These are phyloP conservation scores for Lentinula lateritia DNA, from an alignment of 768 basidiomycete genomes.

Conservation along the genomic window DNA sequence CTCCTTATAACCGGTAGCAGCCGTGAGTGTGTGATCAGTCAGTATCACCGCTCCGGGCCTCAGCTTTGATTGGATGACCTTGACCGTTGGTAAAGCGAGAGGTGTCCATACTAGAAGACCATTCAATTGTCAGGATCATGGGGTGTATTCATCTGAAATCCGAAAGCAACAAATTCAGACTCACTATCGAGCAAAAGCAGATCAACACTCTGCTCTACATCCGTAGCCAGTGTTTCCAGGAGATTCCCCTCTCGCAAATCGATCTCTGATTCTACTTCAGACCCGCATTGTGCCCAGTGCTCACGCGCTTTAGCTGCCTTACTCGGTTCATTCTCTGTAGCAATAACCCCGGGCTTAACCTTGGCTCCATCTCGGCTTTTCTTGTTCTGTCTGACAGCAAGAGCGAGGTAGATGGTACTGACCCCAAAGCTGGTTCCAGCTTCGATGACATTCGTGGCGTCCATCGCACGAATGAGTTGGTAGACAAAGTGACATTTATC, in stretches of 20 bases:
- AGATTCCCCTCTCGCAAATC: conserved; percentile 7
- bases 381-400: conserved; percentile 7
- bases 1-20: not conserved
- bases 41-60: conserved; percentile 1
- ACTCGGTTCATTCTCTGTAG: conserved; percentile 7
- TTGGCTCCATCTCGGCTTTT: not conserved
- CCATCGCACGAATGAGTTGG: conserved; percentile 6
- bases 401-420: conserved; percentile 4
- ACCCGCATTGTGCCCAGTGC: not conserved
- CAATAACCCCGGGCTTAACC: conserved; percentile 7
- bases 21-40: not conserved
- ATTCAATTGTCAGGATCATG: not conserved
- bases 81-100: conserved; percentile 8
- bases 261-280: not conserved
- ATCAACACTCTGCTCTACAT: conserved; percentile 1
- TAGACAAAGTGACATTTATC: conserved; percentile 8
- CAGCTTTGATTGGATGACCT: conserved; percentile 6
- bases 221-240: not conserved
- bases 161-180: not conserved
- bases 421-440: conserved; percentile 9
- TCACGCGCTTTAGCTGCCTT: conserved; percentile 3
- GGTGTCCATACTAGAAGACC: conserved; percentile 1
- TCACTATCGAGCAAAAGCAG: conserved; percentile 7
- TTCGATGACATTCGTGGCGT: conserved; percentile 7
- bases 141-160: not conserved